These are phyloP conservation scores for Entrophospora sp. DNA, from an alignment of 192 early-diverging fungal species.

Conservation along the genomic window DNA sequence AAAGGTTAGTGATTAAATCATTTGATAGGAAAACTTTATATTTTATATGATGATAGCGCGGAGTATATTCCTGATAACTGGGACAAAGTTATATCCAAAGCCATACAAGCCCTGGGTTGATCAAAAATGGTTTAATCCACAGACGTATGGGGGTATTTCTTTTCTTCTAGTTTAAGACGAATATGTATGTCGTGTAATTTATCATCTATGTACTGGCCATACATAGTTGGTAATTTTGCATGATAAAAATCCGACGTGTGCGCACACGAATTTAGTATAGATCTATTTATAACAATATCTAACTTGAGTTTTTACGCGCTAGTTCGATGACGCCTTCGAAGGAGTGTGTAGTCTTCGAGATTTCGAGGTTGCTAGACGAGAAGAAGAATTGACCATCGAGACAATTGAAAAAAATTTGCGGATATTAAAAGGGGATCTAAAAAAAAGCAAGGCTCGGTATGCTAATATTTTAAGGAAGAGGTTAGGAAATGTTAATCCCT, in stretches of 20 bases:
- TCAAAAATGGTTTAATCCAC: not conserved
- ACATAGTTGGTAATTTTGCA: constrained; percentile 8
- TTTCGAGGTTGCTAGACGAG: not conserved
- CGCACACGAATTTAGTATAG: not conserved
- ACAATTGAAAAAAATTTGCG: not conserved
- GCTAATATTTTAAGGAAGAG: not conserved
- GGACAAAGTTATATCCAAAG: constrained; percentile 3
- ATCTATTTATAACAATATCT: not conserved
- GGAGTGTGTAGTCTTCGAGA: constrained; percentile 1
- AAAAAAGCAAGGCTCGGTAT: constrained; percentile 1
- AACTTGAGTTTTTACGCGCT: constrained; percentile 4
- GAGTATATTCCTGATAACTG: constrained; percentile 9
- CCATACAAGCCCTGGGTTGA: constrained; percentile 11
- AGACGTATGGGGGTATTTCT: constrained; percentile 10
- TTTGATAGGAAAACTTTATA: not conserved
- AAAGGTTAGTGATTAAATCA: not conserved
- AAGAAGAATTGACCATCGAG: not conserved
- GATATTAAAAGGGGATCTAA: constrained; percentile 2
- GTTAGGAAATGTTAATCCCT: not conserved
- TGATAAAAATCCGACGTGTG: constrained; percentile 9
- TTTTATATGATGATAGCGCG: not conserved
- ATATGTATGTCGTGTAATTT: constrained; percentile 7
- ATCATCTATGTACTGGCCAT: constrained; percentile 7
- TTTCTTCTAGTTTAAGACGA: not conserved
- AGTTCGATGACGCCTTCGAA: constrained; percentile 10